A percentile compares a stretch with the other conserved stretches of the same genome.
phyloP scores from a whole-genome alignment of 2,329 filamentous ascomycete genomes.

The Onygenales sp. region DNA sequence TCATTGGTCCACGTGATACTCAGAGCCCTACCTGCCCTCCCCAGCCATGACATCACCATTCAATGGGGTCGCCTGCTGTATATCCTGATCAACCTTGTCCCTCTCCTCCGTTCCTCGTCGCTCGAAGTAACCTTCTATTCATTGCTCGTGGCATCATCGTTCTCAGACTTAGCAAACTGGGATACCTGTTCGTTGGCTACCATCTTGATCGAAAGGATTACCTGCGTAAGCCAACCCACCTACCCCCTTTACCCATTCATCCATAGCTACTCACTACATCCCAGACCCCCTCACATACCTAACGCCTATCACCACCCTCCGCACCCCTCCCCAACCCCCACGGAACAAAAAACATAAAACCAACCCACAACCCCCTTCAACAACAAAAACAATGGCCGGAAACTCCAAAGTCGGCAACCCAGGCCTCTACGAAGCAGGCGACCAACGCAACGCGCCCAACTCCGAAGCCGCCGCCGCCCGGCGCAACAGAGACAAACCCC shows the following conservation, averaged over 20 bases:
- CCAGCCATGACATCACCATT: background rate
- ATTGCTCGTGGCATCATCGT: too few relatives aligned
- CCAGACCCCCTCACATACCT: too few relatives aligned
- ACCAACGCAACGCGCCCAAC: constrained; percentile 58
- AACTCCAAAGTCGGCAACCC: constrained; percentile 58
- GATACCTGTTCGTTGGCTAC: background rate
- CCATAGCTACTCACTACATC: too few relatives aligned
- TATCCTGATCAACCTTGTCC: background rate
- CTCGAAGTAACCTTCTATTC: background rate
- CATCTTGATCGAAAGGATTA: too few relatives aligned
- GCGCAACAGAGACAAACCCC: constrained; percentile 63
- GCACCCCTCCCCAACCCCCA: too few relatives aligned
- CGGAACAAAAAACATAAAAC: too few relatives aligned
- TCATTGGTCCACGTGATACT: background rate
- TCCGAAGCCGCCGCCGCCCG: constrained; percentile 43
- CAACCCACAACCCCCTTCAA: too few relatives aligned
- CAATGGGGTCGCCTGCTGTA: background rate
- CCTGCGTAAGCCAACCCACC: too few relatives aligned
- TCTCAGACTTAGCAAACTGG: too few relatives aligned
- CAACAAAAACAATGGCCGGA: constrained; percentile 35
- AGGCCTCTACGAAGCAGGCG: constrained; percentile 63
- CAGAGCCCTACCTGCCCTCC: background rate
- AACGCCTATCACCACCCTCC: too few relatives aligned
- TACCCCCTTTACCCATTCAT: too few relatives aligned
- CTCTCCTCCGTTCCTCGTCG: background rate